Conservation (phyloP, 2,329 filamentous ascomycete species). For the Microdochium nivale region DNA sequence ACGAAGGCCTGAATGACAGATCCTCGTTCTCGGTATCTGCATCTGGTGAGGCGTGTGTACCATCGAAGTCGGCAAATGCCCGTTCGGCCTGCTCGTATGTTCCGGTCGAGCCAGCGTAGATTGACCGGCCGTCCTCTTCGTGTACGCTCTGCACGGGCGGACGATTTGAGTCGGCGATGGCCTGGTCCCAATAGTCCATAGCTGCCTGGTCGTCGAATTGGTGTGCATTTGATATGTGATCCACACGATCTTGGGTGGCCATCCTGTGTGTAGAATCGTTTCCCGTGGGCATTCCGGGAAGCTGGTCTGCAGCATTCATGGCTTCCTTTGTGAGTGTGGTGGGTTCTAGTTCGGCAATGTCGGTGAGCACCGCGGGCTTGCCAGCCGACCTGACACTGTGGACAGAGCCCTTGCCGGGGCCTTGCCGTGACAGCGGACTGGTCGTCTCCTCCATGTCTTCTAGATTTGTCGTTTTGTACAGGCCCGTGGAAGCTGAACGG, state of each 20-base stretch:
- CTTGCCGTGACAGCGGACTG: conserved; percentile 38
- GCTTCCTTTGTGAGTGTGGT: conserved; percentile 40
- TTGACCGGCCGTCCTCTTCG: conserved; percentile 26
- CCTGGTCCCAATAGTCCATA: conserved; percentile 21
- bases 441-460: conserved; percentile 24
- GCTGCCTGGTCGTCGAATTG: conserved; percentile 11
- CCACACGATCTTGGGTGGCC: conserved; percentile 14
- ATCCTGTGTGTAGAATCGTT: conserved; percentile 23
- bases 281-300: conserved; percentile 17
- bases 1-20: conserved; percentile 1
- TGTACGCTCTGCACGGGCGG: background rate
- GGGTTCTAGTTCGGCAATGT: conserved; percentile 49
- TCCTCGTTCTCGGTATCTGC: conserved; percentile 16
- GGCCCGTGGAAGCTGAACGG: conserved; percentile 43
- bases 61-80: conserved; percentile 75
- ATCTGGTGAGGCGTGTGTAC: conserved; percentile 50
- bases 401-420: conserved; percentile 45
- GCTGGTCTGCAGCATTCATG: conserved; percentile 44
- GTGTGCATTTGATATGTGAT: conserved; percentile 17
- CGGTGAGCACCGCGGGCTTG: conserved; percentile 39
- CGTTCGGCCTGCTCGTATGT: conserved; percentile 58
- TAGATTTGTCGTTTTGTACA: conserved; percentile 21
- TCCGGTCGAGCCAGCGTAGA: conserved; percentile 42
- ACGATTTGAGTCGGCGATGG: conserved; percentile 9
- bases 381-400: conserved; percentile 37